Percentiles rank a stretch among this genome's conserved stretches.
Evolutionary conservation across 305 asterid genomes (phyloP).

Genomic region (Euphrasia arctica): DNA sequence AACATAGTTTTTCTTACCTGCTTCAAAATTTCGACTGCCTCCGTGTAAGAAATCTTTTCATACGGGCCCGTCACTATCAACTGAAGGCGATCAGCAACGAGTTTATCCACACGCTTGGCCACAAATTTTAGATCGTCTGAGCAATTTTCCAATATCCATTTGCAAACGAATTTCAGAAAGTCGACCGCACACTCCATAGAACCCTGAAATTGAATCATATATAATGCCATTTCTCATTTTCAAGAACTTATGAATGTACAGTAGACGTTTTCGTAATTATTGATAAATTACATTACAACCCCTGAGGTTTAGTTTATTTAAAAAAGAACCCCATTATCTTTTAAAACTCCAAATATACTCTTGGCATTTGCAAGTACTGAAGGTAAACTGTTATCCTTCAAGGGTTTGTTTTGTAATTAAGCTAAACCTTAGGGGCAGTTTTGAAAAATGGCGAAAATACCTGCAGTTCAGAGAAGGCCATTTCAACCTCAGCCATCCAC

Average conservation of each 20-base stretch:
- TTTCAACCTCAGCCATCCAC: slow-evolving; percentile 79
- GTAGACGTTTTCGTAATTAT: too few species aligned
- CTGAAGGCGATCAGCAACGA: slow-evolving; percentile 53
- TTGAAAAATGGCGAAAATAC: slow-evolving; percentile 27
- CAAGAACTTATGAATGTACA: not conserved
- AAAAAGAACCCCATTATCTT: not conserved
- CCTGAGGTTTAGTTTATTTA: not conserved
- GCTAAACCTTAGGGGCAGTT: not conserved
- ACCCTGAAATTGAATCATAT: slow-evolving; percentile 46
- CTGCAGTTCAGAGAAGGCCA: slow-evolving; percentile 77
- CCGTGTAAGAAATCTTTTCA: slow-evolving; percentile 65
- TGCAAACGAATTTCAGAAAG: slow-evolving; percentile 64
- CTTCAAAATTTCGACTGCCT: slow-evolving; percentile 60
- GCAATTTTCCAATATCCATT: slow-evolving; percentile 52
- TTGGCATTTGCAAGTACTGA: not conserved
- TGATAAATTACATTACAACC: not conserved
- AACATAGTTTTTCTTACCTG: slow-evolving; percentile 35
- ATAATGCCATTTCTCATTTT: not conserved
- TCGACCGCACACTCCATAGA: slow-evolving; percentile 77
- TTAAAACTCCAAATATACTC: not conserved
- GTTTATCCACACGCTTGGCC: slow-evolving; percentile 60
- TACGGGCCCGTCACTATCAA: slow-evolving; percentile 32
- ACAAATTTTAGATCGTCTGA: slow-evolving; percentile 56
- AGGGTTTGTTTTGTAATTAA: not conserved
- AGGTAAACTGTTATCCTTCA: not conserved